Evolutionary conservation across 208 protist genomes (phyloP), one percentile per base, ranked within the genome.

Genomic region (Crithidia brevicula): DNA sequence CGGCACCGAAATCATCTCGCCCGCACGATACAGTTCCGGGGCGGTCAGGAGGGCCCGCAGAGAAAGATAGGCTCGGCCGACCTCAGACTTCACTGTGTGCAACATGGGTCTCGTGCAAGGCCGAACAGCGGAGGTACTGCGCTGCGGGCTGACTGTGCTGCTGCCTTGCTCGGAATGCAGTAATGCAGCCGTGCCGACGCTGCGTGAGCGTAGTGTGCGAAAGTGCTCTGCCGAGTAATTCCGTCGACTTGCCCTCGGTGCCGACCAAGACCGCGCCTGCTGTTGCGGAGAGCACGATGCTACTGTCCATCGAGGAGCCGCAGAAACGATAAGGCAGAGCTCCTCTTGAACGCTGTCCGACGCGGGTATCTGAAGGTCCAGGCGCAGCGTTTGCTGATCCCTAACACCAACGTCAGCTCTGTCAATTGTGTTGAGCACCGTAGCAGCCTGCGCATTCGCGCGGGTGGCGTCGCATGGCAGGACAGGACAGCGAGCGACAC

Each of bases 1-100:
- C 2, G 84, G 81, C 22, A 90, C 40, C 27, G 62, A 53, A 2
- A 90, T 28, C 13, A 68, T 23, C 58, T 90, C 80, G 0, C 43
- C 45, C 4, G 28, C 27, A 18, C 51, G 59, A 61, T 90, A 86
- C 18, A 90, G 51, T 18, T 60, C 9, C 4, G 74, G 74, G 0
- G 75, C 75, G 1, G 62, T 58, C 16, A 59, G 23, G 0, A 68
- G 51, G 1, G 62, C 62, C 0, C 51, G 47, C 3, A 68, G 62
- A 1, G 62, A 68, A 15, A 68, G 38, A 3, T 38, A 25, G 1
- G 51, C 28, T 34, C 62, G 62, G 8, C 62, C 62, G 3, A 59
- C 51, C 18, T 58, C 49, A 3, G 3, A n/a, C n/a, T n/a, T n/a
- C n/a, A n/a, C 20, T 28, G 20, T 40, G 9, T 52, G 25, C 1